Percentiles rank a stretch among this genome's conserved stretches.
Conservation (phyloP, 305 asterid genomes). For the Fraxinus sp. region DNA sequence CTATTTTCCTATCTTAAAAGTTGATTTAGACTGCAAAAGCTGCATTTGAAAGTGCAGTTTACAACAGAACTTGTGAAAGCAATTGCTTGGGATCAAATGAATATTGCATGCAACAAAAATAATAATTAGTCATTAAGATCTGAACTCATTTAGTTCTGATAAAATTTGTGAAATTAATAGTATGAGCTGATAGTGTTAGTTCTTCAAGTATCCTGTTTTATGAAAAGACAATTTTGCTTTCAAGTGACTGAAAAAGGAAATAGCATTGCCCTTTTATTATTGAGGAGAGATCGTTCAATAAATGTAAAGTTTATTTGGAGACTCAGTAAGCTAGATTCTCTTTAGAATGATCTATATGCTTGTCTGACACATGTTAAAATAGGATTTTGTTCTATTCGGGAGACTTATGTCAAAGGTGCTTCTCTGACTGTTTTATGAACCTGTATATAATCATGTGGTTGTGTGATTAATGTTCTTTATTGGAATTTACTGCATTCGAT, state of each 20-base stretch:
- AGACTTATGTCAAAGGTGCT: neutral
- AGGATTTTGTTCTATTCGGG: neutral
- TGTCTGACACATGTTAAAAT: neutral
- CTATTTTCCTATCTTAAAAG: neutral
- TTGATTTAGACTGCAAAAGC: neutral
- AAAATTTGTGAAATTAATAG: neutral
- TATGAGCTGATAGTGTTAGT: neutral
- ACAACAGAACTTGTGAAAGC: neutral
- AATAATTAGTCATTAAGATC: neutral
- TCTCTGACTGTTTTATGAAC: neutral
- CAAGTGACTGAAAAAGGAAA: neutral
- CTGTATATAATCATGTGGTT: neutral
- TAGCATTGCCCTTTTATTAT: neutral
- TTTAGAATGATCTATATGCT: neutral
- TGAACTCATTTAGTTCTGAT: neutral
- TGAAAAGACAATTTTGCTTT: neutral
- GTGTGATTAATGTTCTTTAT: slow-evolving; percentile 9
- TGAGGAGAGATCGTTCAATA: neutral
- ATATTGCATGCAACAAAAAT: neutral
- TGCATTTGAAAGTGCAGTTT: neutral
- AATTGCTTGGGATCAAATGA: neutral
- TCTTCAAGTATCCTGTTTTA: neutral
- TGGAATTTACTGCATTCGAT: slow-evolving; percentile 21
- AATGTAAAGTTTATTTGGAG: neutral
- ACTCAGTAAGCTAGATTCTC: neutral